Percentiles rank a stretch among this genome's conserved stretches.
Evolutionary conservation across 2,329 filamentous ascomycete genomes (phyloP).

Genomic region (Falciphora oryzae): DNA sequence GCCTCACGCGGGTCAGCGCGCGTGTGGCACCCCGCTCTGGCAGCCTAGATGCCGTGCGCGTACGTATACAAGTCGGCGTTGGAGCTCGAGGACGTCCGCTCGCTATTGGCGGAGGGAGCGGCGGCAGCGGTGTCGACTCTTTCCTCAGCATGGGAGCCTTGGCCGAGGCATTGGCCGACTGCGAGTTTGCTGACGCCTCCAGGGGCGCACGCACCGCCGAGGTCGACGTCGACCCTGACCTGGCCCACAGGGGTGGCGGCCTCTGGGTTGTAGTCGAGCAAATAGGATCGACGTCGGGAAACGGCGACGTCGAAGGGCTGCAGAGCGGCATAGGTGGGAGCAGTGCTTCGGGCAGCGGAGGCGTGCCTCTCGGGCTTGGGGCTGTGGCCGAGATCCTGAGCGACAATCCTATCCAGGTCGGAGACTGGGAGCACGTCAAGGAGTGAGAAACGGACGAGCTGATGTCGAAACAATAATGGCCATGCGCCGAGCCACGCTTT

Average conservation of each 20-base stretch:
- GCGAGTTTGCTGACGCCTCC: constrained; percentile 62
- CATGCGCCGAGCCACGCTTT: too few relatives aligned
- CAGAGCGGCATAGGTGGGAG: not conserved
- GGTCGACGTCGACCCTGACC: constrained; percentile 66
- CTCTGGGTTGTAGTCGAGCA: constrained; percentile 80
- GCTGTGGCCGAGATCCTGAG: constrained; percentile 45
- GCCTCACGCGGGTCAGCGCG: constrained; percentile 57
- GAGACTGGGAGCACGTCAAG: constrained; percentile 35
- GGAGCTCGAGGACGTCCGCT: constrained; percentile 54
- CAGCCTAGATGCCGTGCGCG: constrained; percentile 44
- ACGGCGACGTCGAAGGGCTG: constrained; percentile 7
- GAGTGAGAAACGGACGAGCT: constrained; percentile 2
- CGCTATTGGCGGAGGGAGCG: constrained; percentile 60
- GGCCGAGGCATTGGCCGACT: not conserved
- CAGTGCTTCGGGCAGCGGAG: not conserved
- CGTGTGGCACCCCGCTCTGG: constrained; percentile 30
- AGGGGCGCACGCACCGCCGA: constrained; percentile 64
- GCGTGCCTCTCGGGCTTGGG: constrained; percentile 10
- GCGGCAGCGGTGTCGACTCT: constrained; percentile 52
- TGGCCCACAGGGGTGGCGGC: constrained; percentile 43
- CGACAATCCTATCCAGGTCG: constrained; percentile 38
- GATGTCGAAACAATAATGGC: not conserved
- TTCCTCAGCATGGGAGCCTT: not conserved
- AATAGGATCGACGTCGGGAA: constrained; percentile 44
- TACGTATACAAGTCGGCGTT: constrained; percentile 67